Base-by-base conservation (phyloP, 2,329 filamentous ascomycete genomes). In the Monilinia laxa region DNA sequence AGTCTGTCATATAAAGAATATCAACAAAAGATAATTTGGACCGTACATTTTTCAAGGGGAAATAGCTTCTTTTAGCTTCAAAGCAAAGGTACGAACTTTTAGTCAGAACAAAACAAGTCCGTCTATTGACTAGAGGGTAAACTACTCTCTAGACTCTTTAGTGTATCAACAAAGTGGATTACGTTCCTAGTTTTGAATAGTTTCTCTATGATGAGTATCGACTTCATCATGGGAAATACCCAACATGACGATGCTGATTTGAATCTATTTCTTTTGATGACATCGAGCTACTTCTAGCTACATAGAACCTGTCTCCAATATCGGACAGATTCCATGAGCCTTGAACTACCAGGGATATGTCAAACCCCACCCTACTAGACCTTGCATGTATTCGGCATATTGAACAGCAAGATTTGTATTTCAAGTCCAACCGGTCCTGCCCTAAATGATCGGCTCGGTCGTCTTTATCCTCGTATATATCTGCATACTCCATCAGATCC, bases 181-280 rank as follows among this genome's bases (percentile, higher is more conserved):
- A 25, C n/a, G 18, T 20, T 35, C 23, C 35, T 49, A 60, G 42
- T 28, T 45, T 60, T 60, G 45, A 23, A 49, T 60, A 23, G 10
- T 49, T 47, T 49, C 42, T 60, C 18, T 11, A 38, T 60, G 45
- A 38, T 51, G 56, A 45, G 10, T 38, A 12, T 51, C 45, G 25
- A 62, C 31, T 62, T 52, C 45, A 62, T 62, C 45, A 51, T 62
- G n/a, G 45, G 45, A 38, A 45, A 49, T n/a, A n/a, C 49, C 12
- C 45, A 51, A 35, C 28, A 59, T 35, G 57, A 59, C 25, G 18
- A 25, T 49, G 42, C 47, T 49, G 18, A 42, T 14, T 1, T 59
- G 56, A 58, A 58, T 45, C 56, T 11, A 42, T 12, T 31, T 58
- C 28, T 31, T 47, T 59, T 16, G 42, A 60, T 62, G 58, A 62